Base-by-base conservation (phyloP, 1,284 basidiomycete genomes). In the Gymnopus androsaceus region DNA sequence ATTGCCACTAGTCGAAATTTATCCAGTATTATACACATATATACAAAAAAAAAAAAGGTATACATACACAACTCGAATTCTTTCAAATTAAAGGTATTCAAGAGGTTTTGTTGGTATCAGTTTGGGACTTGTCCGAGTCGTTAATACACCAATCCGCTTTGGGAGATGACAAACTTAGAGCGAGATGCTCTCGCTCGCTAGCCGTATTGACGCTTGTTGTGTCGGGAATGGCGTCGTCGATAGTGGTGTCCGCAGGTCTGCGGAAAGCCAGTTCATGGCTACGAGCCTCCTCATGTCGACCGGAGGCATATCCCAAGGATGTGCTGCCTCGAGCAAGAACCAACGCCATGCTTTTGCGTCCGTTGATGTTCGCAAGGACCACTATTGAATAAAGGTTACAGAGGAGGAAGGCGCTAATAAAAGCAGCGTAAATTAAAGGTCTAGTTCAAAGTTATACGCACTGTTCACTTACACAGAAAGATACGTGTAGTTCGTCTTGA, bases 381-480 rank as follows among this genome's bases (percentile, higher is more conserved):
- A 48, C 46, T 15, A 34, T 48, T 14, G 46, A 48, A 31, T 48
- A 48, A 12, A 48, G 30, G 21, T 48, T 48, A 21, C 46, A 48
- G 1, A 48, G 21, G 31, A 48, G 46, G 19, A 48, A 48, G 14
- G 46, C 46, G 9, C 46, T 48, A 38, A n/a, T 3, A 23, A 47
- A 30, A 33, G 3, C 27, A 33, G 9, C 19, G 25, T 42, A 25
- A 42, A 21, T 25, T 12, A 23, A 42, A 17, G 8, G 5, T 30
- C 19, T 21, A 28, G 19, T 12, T 23, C n/a, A 33, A 47, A 34
- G 33, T 34, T 38, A 33, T 33, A 14, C 31, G 31, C 44, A 23
- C 6, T 12, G 14, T 48, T 36, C 7, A 63, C 63, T 60, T 33
- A 65, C 63, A 52, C 54, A 33, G 54, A 56, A 28, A 61, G 54